Evolutionary conservation across 164 flowering plant genomes (phyloP), one percentile per base, ranked within the genome.

Genomic region (Piper longum): DNA sequence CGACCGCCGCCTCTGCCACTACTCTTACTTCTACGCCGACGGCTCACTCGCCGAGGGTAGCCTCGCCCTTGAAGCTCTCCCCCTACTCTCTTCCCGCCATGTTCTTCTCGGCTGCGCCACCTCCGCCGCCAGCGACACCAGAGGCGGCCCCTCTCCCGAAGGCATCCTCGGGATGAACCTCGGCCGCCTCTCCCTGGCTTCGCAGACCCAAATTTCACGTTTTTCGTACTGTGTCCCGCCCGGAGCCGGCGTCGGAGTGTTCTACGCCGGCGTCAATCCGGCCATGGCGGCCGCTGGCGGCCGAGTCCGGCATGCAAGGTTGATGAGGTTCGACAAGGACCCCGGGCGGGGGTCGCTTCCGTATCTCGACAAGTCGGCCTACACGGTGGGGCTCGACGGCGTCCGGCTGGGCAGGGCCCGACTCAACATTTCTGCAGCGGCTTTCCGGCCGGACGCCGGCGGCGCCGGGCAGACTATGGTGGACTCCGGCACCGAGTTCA

Each of bases 161-260:
- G 96, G 96, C 57, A 88, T 88, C 77, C 67, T 88, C 70, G 96
- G 96, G 26, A 86, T 88, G 91, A 86, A 86, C 43, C 78, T 66
- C 4, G 96, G 96, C 8, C 74, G 87, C 16, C 73, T 84, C 18
- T 88, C 96, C 0, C 83, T 88, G 43, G 68, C 81, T 18, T 83
- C 89, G 44, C 91, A 86, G 42, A 79, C 84, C 0, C 77, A 74
- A 19, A 62, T 88, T 41, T 59, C 75, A 3, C 80, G 69, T 48
- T 88, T 88, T 73, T 88, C 96, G 2, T 86, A 85, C 66, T 88
- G 96, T 64, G 81, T 83, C 3, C 84, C 84, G n/a, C 16, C 54
- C 44, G 5, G 43, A 52, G n/a, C 26, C 43, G 83, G 67, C 76
- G 43, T 12, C 60, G 96, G 91, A 5, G 57, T 76, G 2, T 82